A percentile compares a stretch with the other conserved stretches of the same genome.
Evolutionary conservation across 1,139 yeast species (phyloP).

Genomic region (Nematodospora anomalae): DNA sequence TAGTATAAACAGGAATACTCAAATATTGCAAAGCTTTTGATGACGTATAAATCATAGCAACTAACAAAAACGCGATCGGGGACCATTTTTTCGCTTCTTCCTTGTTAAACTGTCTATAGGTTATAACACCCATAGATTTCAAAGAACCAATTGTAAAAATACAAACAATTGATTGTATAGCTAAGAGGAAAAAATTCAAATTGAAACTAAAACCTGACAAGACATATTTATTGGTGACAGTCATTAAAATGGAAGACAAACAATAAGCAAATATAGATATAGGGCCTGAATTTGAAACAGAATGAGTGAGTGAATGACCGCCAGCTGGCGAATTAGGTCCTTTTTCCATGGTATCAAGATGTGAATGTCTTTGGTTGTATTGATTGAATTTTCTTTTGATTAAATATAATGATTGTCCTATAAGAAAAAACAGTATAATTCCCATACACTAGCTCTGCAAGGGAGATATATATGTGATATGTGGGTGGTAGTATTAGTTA

Average conservation of each 20-base stretch:
- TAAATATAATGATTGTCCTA: conserved; percentile 38
- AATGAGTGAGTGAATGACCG: conserved; percentile 15
- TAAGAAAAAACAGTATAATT: conserved; percentile 39
- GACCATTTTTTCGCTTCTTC: conserved; percentile 94
- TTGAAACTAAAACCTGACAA: conserved; percentile 81
- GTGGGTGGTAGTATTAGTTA: no score
- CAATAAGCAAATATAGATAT: conserved; percentile 87
- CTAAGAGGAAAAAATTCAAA: conserved; percentile 85
- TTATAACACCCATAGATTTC: conserved; percentile 73
- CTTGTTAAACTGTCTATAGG: conserved; percentile 79
- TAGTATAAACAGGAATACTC: conserved; percentile 93
- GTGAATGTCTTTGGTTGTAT: conserved; percentile 2
- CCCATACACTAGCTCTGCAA: conserved; percentile 40
- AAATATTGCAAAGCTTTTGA: conserved; percentile 91
- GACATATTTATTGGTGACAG: conserved; percentile 95
- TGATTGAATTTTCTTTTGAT: conserved; percentile 23
- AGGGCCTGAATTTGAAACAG: conserved; percentile 77
- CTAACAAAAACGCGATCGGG: conserved; percentile 87
- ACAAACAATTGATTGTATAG: conserved; percentile 82
- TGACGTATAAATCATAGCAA: conserved; percentile 92
- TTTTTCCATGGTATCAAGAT: conserved; percentile 35
- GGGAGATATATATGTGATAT: no score
- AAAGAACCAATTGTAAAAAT: conserved; percentile 67
- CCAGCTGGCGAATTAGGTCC: conserved; percentile 17
- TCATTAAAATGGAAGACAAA: conserved; percentile 91